These are phyloP conservation scores for Pistacia atlantica DNA, from an alignment of 345 rosid genomes.

Conservation along the genomic window DNA sequence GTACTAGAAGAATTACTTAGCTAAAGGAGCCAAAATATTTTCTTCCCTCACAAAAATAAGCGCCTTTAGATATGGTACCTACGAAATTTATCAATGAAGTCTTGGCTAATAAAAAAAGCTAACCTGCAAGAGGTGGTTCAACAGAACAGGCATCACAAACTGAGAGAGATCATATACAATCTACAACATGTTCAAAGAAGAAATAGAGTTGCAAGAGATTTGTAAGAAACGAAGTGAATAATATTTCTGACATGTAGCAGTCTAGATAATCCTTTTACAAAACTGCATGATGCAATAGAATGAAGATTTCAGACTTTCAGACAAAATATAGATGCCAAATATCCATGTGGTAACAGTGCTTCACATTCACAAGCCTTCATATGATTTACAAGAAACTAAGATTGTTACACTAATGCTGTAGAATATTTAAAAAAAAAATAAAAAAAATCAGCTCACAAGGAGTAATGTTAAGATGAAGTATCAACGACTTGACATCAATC, in stretches of 20 bases:
- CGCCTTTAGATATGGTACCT: constrained; percentile 1
- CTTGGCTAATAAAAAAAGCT: constrained; percentile 19
- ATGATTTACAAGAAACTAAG: neutral
- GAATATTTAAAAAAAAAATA: neutral
- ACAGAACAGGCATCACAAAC: constrained; percentile 77
- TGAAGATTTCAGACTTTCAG: constrained; percentile 7
- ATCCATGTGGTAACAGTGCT: neutral
- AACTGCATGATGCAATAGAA: constrained; percentile 8
- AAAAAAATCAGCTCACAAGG: neutral
- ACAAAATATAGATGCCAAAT: constrained; percentile 14
- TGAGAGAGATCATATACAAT: constrained; percentile 81
- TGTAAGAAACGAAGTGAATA: constrained; percentile 25
- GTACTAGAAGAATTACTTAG: neutral
- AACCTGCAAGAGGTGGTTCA: constrained; percentile 83
- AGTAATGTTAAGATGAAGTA: neutral
- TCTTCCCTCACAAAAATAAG: neutral
- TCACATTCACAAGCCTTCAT: neutral
- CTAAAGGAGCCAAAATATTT: neutral
- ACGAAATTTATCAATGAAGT: neutral
- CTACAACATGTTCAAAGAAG: constrained; percentile 51
- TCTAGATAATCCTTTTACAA: constrained; percentile 7
- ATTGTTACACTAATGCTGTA: neutral
- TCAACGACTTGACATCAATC: neutral
- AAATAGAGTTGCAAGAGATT: constrained; percentile 27
- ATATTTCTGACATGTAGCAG: constrained; percentile 11